Evolutionary conservation across 306 rosid genomes (phyloP).

Genomic region (Cucurbita pepo): DNA sequence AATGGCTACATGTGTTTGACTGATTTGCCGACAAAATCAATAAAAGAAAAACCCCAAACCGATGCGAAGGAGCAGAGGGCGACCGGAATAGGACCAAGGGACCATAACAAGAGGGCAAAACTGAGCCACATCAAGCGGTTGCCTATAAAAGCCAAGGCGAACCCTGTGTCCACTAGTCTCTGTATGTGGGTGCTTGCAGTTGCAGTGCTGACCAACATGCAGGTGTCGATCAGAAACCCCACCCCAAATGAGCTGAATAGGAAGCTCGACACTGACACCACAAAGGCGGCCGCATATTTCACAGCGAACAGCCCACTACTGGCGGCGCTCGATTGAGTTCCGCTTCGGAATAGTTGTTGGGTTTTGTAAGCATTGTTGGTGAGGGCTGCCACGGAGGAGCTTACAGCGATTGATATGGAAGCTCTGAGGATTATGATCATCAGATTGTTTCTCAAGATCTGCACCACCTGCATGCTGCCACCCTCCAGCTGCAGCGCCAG

Average conservation of each 20-base stretch:
- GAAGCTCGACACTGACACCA: constrained; percentile 46
- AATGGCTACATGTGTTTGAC: background rate
- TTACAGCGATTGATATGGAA: constrained; percentile 30
- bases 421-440: constrained; percentile 50
- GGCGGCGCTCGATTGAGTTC: background rate
- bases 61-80: constrained; percentile 32
- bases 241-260: constrained; percentile 55
- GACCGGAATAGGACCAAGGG: constrained; percentile 39
- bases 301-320: constrained; percentile 9
- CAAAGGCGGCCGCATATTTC: constrained; percentile 47
- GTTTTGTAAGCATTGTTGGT: constrained; percentile 36
- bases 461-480: constrained; percentile 36
- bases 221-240: constrained; percentile 44
- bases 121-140: constrained; percentile 40
- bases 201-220: constrained; percentile 30
- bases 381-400: constrained; percentile 35
- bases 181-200: constrained; percentile 9
- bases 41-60: constrained; percentile 33
- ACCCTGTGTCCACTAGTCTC: constrained; percentile 45
- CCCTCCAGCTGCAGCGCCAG: background rate
- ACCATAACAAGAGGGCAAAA: constrained; percentile 58
- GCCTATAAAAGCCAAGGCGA: constrained; percentile 38
- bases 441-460: constrained; percentile 64
- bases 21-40: constrained; percentile 30
- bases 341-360: constrained; percentile 5